Conservation (phyloP, 202 grass and related monocot genomes). For the Musa balbisiana region DNA sequence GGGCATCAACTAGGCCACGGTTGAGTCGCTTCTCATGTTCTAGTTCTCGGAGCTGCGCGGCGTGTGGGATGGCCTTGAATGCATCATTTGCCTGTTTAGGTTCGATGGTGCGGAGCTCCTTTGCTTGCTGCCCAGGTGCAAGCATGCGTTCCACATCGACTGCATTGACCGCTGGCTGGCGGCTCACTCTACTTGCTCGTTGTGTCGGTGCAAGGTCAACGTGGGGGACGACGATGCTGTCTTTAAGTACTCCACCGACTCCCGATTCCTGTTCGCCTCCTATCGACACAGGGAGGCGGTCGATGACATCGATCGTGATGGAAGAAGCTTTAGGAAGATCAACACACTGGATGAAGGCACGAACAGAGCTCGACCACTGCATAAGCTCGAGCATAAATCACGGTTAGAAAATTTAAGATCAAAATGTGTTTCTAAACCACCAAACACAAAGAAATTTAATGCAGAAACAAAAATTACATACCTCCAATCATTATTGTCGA, state of each 20-base stretch:
- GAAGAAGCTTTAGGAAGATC: too few species aligned
- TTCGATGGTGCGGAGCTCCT: constrained; percentile 54
- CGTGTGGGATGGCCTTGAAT: constrained; percentile 63
- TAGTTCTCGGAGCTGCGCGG: constrained; percentile 57
- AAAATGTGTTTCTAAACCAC: too few species aligned
- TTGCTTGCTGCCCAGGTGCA: constrained; percentile 73
- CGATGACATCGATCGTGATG: constrained; percentile 32
- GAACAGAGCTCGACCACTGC: too few species aligned
- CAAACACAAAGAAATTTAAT: too few species aligned
- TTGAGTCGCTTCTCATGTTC: constrained; percentile 77
- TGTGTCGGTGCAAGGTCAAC: constrained; percentile 52
- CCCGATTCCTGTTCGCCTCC: constrained; percentile 33
- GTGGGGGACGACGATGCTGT: constrained; percentile 36
- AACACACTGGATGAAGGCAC: too few species aligned
- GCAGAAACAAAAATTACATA: too few species aligned
- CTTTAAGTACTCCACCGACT: constrained; percentile 34
- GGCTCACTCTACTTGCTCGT: constrained; percentile 60
- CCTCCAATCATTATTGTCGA: too few species aligned
- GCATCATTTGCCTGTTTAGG: constrained; percentile 69
- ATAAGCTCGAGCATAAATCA: too few species aligned
- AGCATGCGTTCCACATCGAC: constrained; percentile 70
- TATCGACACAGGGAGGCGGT: constrained; percentile 20
- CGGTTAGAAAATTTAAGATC: too few species aligned
- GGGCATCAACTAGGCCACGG: constrained; percentile 45
- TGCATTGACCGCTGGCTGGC: constrained; percentile 84